Percentiles rank a stretch among this genome's conserved stretches.
Evolutionary conservation across 129 eudicot genomes (phyloP).

Genomic region (Arctium minus): DNA sequence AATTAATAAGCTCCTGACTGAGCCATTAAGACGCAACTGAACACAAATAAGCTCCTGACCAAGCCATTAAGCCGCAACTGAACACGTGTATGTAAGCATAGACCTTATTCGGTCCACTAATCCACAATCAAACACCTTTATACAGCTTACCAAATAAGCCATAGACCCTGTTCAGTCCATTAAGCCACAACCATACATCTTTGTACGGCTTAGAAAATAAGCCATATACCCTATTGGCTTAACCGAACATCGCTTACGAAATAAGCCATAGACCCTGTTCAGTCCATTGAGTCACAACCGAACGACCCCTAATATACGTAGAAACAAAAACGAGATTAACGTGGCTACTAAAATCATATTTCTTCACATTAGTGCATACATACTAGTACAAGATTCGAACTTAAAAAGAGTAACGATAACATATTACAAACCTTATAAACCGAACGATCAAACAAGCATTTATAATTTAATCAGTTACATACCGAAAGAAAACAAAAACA

Average conservation of each 20-base stretch:
- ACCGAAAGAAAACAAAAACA: neutral
- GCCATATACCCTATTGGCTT: neutral
- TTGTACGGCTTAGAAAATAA: neutral
- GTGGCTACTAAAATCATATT: slow-evolving; percentile 13
- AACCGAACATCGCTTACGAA: neutral
- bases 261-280: neutral
- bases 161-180: too few species aligned
- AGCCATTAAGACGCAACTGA: too few species aligned
- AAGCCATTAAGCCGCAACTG: too few species aligned
- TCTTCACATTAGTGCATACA: neutral
- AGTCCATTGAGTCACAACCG: neutral
- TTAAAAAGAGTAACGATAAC: neutral
- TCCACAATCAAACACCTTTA: too few species aligned
- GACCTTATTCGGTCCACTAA: too few species aligned
- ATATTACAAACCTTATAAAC: neutral
- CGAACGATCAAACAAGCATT: neutral
- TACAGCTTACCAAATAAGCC: neutral
- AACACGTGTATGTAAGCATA: too few species aligned
- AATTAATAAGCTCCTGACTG: too few species aligned
- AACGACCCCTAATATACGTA: neutral
- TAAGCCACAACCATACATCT: too few species aligned
- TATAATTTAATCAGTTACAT: neutral
- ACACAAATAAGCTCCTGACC: too few species aligned
- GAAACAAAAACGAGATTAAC: neutral
- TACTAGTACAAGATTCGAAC: neutral